phyloP scores from a whole-genome alignment of 441 rosid genomes.

The Hura crepitans region DNA sequence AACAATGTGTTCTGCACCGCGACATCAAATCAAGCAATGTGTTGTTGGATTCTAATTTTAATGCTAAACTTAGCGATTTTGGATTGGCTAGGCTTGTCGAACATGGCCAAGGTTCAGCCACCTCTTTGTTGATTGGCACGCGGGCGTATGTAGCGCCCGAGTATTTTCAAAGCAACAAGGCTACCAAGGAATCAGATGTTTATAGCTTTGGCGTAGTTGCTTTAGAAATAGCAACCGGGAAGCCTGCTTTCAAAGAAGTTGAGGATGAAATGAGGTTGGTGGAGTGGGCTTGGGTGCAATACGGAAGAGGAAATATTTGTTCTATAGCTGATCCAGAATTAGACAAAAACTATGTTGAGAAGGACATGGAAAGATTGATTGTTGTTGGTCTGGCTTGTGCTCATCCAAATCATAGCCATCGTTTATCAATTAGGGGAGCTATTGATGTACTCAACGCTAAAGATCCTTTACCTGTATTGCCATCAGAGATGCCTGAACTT shows the following conservation, averaged over 20 bases:
- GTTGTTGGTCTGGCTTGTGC: conserved; percentile 59
- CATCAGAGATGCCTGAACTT: neutral
- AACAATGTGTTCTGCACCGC: conserved; percentile 66
- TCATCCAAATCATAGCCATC: conserved; percentile 47
- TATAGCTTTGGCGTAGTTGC: conserved; percentile 72
- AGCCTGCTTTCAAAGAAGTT: conserved; percentile 52
- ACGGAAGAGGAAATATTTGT: conserved; percentile 46
- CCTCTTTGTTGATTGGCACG: conserved; percentile 63
- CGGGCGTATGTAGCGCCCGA: conserved; percentile 79
- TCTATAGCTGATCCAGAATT: conserved; percentile 52
- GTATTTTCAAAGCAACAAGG: conserved; percentile 56
- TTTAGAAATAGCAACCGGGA: conserved; percentile 4
- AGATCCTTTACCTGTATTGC: conserved; percentile 4
- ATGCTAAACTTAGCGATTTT: conserved; percentile 63
- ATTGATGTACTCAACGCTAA: conserved; percentile 53
- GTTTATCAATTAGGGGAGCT: conserved; percentile 56
- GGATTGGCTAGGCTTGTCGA: conserved; percentile 74
- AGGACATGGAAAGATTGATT: conserved; percentile 59
- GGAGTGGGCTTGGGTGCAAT: conserved; percentile 62
- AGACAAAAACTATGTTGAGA: conserved; percentile 38
- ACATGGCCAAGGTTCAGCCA: conserved; percentile 55
- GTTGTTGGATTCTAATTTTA: conserved; percentile 60
- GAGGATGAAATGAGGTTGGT: conserved; percentile 50
- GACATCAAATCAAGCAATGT: conserved; percentile 67
- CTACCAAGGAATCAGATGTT: conserved; percentile 60